Base-by-base conservation (phyloP, 495 filamentous ascomycete genomes). In the Margaritispora aquatica region DNA sequence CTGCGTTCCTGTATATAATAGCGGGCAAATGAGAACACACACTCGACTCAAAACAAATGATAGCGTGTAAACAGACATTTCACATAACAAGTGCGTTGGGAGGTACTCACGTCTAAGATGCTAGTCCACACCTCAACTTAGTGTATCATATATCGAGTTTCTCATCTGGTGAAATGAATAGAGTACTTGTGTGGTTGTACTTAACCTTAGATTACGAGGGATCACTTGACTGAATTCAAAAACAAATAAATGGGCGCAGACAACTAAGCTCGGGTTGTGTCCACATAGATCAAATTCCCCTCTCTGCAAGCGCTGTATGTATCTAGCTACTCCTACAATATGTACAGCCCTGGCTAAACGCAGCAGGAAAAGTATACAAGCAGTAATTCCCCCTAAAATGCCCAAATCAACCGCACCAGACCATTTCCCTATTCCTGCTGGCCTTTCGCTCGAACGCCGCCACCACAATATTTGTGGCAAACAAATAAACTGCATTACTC, bases 1-100 rank as follows among this genome's bases (percentile, higher is more conserved):
- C 23, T 59, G 24, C 26, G 50, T 64, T 27, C 38, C 48, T 65
- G 36, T 50, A 52, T n/a, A 54, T 58, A 55, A 1, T 64, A 47
- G 51, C 36, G 36, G 41, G 5, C 13, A n/a, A 15, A 51, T 27
- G 29, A 48, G 55, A 48, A 4, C 15, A 49, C 38, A 21, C 48
- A 57, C 62, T 60, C 62, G 38, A 64, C 62, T 64, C 62, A 48
- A 38, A 60, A n/a, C n/a, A n/a, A n/a, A n/a, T n/a, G n/a, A n/a
- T n/a, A n/a, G n/a, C n/a, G n/a, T n/a, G n/a, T n/a, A n/a, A n/a
- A n/a, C n/a, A n/a, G n/a, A n/a, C n/a, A n/a, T n/a, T n/a, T n/a
- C n/a, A n/a, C n/a, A n/a, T n/a, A n/a, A n/a, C n/a, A n/a, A n/a
- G n/a, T n/a, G n/a, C n/a, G n/a, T n/a, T n/a, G n/a, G n/a, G n/a